A percentile compares a stretch with the other conserved stretches of the same genome.
Conservation (phyloP, 345 rosid genomes). For the Mangifera indica region DNA sequence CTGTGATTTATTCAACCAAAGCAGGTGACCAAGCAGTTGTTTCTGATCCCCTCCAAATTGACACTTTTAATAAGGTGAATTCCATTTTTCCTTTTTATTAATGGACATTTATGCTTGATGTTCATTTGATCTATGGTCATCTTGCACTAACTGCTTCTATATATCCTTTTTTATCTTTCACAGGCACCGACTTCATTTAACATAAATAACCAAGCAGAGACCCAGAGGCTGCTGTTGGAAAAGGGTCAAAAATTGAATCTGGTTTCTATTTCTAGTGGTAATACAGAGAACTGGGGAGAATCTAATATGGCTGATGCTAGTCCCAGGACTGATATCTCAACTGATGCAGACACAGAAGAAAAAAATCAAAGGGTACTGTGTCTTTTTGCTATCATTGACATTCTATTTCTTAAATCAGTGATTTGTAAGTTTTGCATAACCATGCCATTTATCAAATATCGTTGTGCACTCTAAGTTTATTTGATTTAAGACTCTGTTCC, state of each 20-base stretch:
- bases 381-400: not conserved
- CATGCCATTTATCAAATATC: not conserved
- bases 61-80: conserved; percentile 34
- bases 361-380: conserved; percentile 70
- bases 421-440: not conserved
- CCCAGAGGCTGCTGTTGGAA: conserved; percentile 30
- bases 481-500: not conserved
- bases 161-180: not conserved
- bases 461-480: conserved; percentile 3
- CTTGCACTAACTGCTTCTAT: not conserved
- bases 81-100: not conserved
- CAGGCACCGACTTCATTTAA: conserved; percentile 26
- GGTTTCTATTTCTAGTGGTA: conserved; percentile 37
- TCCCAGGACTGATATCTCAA: conserved; percentile 86
- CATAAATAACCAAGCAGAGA: conserved; percentile 24
- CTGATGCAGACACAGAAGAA: conserved; percentile 89
- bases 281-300: conserved; percentile 46
- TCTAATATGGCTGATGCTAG: conserved; percentile 87
- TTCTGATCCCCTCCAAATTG: conserved; percentile 23
- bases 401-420: not conserved
- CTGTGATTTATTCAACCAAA: conserved; percentile 29
- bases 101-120: not conserved
- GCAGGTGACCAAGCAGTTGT: conserved; percentile 25
- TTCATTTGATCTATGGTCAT: not conserved
- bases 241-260: conserved; percentile 39